phyloP scores from a whole-genome alignment of 1,284 basidiomycete genomes.

The Ustilago nuda region DNA sequence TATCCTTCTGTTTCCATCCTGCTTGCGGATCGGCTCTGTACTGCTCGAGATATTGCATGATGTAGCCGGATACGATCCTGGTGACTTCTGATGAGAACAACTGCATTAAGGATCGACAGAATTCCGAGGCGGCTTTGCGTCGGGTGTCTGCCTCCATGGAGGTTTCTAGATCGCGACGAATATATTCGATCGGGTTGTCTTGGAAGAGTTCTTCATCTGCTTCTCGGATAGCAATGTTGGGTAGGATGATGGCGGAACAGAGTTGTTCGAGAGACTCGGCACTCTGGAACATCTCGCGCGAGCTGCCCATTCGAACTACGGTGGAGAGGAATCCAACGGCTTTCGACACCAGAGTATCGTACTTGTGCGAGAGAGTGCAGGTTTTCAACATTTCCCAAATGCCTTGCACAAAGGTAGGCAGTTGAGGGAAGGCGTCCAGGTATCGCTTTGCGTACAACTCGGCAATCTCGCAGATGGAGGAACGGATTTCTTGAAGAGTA shows the following conservation, averaged over 20 bases:
- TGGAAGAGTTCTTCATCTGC: conserved; percentile 96
- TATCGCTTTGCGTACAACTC: conserved; percentile 94
- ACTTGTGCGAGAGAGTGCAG: conserved; percentile 78
- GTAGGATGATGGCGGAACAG: conserved; percentile 89
- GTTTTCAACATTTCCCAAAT: conserved; percentile 89
- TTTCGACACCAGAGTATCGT: conserved; percentile 92
- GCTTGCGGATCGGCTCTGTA: conserved; percentile 75
- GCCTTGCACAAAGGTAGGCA: conserved; percentile 85
- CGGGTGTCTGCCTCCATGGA: conserved; percentile 78
- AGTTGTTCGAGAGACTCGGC: conserved; percentile 83
- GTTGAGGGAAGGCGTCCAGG: conserved; percentile 84
- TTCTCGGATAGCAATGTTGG: conserved; percentile 88
- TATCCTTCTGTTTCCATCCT: conserved; percentile 94
- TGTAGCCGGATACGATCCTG: conserved; percentile 84
- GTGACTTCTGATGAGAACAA: conserved; percentile 84
- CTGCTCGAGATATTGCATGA: conserved; percentile 78
- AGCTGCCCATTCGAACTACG: conserved; percentile 76
- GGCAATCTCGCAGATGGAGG: conserved; percentile 88
- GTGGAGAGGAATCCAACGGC: conserved; percentile 91
- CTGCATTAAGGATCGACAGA: conserved; percentile 87
- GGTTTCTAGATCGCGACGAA: conserved; percentile 85
- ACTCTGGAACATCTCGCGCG: conserved; percentile 75
- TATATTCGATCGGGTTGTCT: conserved; percentile 95
- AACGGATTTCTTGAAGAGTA: conserved; percentile 85
- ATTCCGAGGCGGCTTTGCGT: conserved; percentile 90